Evolutionary conservation across 2,329 filamentous ascomycete genomes (phyloP), one percentile per base, ranked within the genome.

Genomic region (Trichoderma koningiopsis): DNA sequence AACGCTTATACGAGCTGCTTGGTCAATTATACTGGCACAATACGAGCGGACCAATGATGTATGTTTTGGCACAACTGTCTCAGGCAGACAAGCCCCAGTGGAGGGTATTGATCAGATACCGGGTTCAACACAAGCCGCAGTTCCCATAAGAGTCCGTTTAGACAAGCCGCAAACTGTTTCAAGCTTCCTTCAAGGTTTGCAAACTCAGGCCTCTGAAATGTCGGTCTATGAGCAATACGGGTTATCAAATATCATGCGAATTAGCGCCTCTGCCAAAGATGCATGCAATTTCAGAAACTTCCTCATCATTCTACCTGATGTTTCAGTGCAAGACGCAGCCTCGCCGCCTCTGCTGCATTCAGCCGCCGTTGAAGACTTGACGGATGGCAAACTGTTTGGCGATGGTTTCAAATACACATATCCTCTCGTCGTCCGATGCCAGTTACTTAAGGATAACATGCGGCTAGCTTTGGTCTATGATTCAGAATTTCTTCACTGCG

Each of bases 31-130:
- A 5, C 74, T 81, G 0, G 75, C 77, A 0, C 71, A 78, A 2
- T 81, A 82, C 57, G 75, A 80, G 71, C 75, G 13, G 66, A 76
- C 62, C n/a, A 35, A 69, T 16, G 63, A 70, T 37, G 61, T 76
- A 10, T n/a, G 72, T 3, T 76, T 75, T 55, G 75, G 75, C 3
- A 66, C 69, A 3, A 71, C 72, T 3, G 60, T 73, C 2, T 72
- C 70, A 1, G 75, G 75, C 11, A 69, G 74, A 13, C 70, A 76
- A 19, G 71, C 72, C 1, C 67, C 70, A 0, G 35, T 76, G 0
- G 43, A 62, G 0, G 71, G 73, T 6, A 68, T 76, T 1, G 68
- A 71, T 13, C 60, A 70, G 13, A 71, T 75, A 2, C 65, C 71
- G 1, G 75, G 74, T 0, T 74, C 73, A 0, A 74, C 76, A 27